Percentiles rank a stretch among this genome's conserved stretches.
These are phyloP conservation scores for Cucurbitaria berberidis DNA, from an alignment of 2,329 filamentous ascomycete genomes.

Conservation along the genomic window DNA sequence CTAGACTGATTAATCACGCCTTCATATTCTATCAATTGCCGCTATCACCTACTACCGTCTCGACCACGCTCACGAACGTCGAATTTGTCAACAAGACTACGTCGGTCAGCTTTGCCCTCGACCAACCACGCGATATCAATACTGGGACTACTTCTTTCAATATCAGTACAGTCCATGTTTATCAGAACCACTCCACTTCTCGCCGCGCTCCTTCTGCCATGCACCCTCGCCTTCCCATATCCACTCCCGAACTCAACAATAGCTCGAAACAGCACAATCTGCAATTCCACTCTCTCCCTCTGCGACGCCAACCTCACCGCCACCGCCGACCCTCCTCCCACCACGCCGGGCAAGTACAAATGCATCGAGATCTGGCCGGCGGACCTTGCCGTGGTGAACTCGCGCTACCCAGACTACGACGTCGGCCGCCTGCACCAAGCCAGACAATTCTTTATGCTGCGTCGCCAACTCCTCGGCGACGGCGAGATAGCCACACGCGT, in stretches of 20 bases:
- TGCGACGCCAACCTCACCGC: neutral
- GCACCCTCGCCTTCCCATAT: conserved; percentile 14
- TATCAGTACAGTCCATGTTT: neutral
- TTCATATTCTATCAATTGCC: neutral
- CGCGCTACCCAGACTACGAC: conserved; percentile 33
- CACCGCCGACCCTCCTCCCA: conserved; percentile 1
- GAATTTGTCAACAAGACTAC: neutral
- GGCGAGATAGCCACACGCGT: conserved; percentile 36
- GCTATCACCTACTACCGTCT: neutral
- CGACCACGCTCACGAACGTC: neutral
- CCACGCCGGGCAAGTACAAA: conserved; percentile 8
- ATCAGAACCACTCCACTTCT: neutral
- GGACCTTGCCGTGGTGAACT: conserved; percentile 34
- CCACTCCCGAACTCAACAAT: conserved; percentile 17
- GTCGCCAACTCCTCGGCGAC: conserved; percentile 21
- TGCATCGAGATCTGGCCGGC: conserved; percentile 30
- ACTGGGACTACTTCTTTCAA: neutral
- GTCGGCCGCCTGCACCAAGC: conserved; percentile 23
- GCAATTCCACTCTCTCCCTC: conserved; percentile 4
- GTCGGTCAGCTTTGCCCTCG: too few relatives aligned
- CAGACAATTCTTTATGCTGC: conserved; percentile 37
- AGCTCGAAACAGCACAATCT: conserved; percentile 6
- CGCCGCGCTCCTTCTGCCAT: conserved; percentile 10
- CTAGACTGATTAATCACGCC: neutral
- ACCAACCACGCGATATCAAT: too few relatives aligned